A percentile compares a stretch with the other conserved stretches of the same genome.
phyloP scores from a whole-genome alignment of 257 asterid genomes.

The Verbena officinalis region DNA sequence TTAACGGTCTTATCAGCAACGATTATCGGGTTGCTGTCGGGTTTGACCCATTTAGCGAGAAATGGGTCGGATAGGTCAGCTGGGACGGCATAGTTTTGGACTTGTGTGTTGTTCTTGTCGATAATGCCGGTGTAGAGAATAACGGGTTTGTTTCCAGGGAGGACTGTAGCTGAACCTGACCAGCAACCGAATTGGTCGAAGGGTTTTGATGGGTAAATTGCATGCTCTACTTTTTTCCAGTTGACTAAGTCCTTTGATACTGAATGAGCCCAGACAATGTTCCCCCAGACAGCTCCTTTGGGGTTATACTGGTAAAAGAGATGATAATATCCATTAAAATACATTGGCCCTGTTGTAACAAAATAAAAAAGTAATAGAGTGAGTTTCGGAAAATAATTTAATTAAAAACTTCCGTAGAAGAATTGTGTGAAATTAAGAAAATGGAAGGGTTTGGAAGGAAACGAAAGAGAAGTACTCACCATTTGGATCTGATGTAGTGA shows the following conservation, averaged over 20 bases:
- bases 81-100: conserved; percentile 72
- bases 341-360: too few species aligned
- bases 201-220: conserved; percentile 66
- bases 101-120: conserved; percentile 47
- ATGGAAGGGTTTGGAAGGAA: neutral
- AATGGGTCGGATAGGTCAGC: conserved; percentile 59
- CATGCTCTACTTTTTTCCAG: conserved; percentile 62
- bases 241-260: conserved; percentile 71
- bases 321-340: too few species aligned
- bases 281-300: conserved; percentile 66
- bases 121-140: conserved; percentile 71
- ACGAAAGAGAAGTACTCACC: conserved; percentile 40
- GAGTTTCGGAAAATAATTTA: too few species aligned
- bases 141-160: conserved; percentile 67
- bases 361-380: conserved; percentile 36
- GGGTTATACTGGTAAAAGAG: conserved; percentile 75
- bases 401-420: neutral
- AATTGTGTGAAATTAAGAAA: neutral
- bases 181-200: conserved; percentile 67
- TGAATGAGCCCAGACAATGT: conserved; percentile 84
- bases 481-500: conserved; percentile 59
- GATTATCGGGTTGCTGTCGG: conserved; percentile 61
- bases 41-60: conserved; percentile 68
- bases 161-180: conserved; percentile 84
- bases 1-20: conserved; percentile 41